These are phyloP conservation scores for Gelatoporia subvermispora DNA, from an alignment of 768 basidiomycete species.

Conservation along the genomic window DNA sequence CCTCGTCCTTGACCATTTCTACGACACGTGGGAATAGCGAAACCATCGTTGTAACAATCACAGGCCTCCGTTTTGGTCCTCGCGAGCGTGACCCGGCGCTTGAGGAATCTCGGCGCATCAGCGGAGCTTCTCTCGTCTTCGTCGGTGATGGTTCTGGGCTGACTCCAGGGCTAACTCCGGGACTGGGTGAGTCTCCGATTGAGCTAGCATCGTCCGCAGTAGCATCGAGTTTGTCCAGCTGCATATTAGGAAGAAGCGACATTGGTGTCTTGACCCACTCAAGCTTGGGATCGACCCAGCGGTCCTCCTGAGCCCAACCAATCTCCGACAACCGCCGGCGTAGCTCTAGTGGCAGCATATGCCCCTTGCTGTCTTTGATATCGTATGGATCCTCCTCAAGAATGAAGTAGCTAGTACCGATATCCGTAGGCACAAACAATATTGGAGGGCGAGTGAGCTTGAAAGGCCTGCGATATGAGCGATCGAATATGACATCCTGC, in stretches of 20 bases:
- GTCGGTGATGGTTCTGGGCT: conserved; percentile 20
- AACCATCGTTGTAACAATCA: conserved; percentile 62
- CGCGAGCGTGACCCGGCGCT: conserved; percentile 41
- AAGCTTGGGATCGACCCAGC: conserved; percentile 46
- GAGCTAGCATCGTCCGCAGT: not conserved
- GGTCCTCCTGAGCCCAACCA: conserved; percentile 66
- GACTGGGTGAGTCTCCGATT: conserved; percentile 4
- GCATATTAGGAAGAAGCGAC: conserved; percentile 53
- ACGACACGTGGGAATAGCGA: conserved; percentile 51
- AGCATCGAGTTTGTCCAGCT: conserved; percentile 41
- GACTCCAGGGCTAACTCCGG: conserved; percentile 9
- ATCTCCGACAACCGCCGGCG: conserved; percentile 65
- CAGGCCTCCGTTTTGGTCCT: conserved; percentile 49
- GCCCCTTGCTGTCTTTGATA: conserved; percentile 38
- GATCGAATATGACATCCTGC: conserved; percentile 57
- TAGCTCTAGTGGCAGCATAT: conserved; percentile 55
- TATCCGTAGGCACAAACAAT: conserved; percentile 72
- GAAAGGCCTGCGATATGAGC: conserved; percentile 59
- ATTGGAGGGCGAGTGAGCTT: conserved; percentile 65
- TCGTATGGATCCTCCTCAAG: conserved; percentile 49
- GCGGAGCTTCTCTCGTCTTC: conserved; percentile 32
- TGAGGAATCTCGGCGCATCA: conserved; percentile 24
- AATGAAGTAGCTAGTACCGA: conserved; percentile 59
- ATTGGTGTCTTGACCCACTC: conserved; percentile 63
- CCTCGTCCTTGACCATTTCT: conserved; percentile 45